A percentile compares a stretch with the other conserved stretches of the same genome.
Conservation (phyloP, 2,329 filamentous ascomycete species). For the Aureobasidium sp. region DNA sequence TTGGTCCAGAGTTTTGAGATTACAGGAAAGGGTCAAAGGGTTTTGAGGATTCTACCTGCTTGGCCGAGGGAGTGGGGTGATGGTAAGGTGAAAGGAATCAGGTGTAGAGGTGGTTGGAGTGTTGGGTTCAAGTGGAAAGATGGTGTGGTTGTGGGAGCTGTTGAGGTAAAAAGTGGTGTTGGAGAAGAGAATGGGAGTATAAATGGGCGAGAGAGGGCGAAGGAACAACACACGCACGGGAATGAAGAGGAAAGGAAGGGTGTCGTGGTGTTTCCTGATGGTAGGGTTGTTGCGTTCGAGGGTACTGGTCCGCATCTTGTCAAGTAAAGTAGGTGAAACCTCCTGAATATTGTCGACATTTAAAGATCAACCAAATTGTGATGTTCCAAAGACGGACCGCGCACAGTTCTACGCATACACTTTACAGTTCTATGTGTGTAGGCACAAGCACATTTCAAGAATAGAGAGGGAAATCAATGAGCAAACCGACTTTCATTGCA, state of each 20-base stretch:
- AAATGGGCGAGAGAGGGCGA: too few relatives aligned
- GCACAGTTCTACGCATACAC: too few relatives aligned
- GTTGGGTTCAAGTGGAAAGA: background rate
- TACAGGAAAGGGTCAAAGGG: background rate
- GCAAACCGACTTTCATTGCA: too few relatives aligned
- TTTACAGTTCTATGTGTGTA: too few relatives aligned
- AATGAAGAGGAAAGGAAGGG: background rate
- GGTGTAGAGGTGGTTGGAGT: background rate
- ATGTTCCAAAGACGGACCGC: too few relatives aligned
- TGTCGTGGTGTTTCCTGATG: background rate
- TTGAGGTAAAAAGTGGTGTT: conserved; percentile 15
- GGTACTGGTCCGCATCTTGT: background rate
- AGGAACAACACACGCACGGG: background rate
- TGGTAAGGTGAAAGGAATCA: background rate
- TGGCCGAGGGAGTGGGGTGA: background rate
- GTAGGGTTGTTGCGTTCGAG: background rate
- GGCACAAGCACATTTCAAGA: too few relatives aligned
- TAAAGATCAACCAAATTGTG: too few relatives aligned
- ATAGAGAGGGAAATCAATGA: too few relatives aligned
- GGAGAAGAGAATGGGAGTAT: too few relatives aligned
- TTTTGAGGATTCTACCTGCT: background rate
- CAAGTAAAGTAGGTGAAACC: background rate
- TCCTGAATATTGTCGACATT: too few relatives aligned
- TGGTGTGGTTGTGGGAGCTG: background rate
- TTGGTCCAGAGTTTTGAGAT: conserved; percentile 7